Evolutionary conservation across 108 stramenopile genomes (phyloP), one percentile per base, ranked within the genome.

Genomic region (Cylindrotheca fusiformis): DNA sequence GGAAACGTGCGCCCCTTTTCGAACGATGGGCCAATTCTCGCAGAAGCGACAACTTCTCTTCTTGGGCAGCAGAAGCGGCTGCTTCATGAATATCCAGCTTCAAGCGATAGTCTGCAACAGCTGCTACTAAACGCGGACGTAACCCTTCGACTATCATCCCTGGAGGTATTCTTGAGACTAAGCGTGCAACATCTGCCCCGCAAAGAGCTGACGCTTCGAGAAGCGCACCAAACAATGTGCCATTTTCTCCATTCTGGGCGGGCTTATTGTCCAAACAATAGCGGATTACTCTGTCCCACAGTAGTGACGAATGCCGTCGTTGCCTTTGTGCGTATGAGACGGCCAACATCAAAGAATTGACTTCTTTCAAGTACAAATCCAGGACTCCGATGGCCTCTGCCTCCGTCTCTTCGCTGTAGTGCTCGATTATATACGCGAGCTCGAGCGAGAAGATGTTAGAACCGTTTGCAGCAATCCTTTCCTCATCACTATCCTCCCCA

Each of bases 61-160:
- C 77, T 1, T 58, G 36, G 10, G 75, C 63, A 4, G 81, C 71
- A 8, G 75, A 57, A 19, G 71, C 27, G 28, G 79, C 79, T 8
- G 70, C 71, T 57, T 90, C 75, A 47, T 90, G 86, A 32, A 93
- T 80, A 54, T 80, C 70, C 22, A 93, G 57, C 52, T 88, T 90
- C 55, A 83, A 58, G 10, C 88, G 81, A 31, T 90, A 90, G 67
- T 93, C 88, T 31, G 86, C 74, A 19, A 93, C 79, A n/a, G 91
- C 85, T 45, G 87, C 80, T 22, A 90, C 84, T 19, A 93, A 56
- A 53, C 83, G 78, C 36, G 81, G 87, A 22, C 91, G 72, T 6
- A 93, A 61, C 18, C 91, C 91, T 78, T 93, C 87, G 8, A 93
- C 84, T 14, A 75, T 60, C 86, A 93, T 87, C 4, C 87, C 85